These are phyloP conservation scores for Obelidium mucronatum DNA, from an alignment of 192 early-diverging fungal genomes.

Conservation along the genomic window DNA sequence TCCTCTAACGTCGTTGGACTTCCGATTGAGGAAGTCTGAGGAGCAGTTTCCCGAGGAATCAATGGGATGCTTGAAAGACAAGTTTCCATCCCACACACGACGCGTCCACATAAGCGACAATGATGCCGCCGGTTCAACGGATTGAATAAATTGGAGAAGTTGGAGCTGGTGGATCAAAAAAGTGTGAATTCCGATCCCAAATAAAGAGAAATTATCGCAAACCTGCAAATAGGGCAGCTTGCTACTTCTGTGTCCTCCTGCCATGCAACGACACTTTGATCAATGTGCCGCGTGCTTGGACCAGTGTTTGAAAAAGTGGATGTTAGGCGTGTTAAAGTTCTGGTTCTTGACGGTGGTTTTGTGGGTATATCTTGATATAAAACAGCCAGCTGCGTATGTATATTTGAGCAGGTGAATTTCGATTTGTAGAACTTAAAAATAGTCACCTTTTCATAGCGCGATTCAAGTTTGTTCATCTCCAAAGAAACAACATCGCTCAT, in stretches of 20 bases:
- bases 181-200: neutral
- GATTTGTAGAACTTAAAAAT: neutral
- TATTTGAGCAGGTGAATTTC: no score
- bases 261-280: slow-evolving; percentile 58
- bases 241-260: slow-evolving; percentile 50
- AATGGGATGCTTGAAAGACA: slow-evolving; percentile 36
- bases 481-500: slow-evolving; percentile 43
- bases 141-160: slow-evolving; percentile 46
- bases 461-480: slow-evolving; percentile 61
- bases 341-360: neutral
- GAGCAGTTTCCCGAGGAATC: neutral
- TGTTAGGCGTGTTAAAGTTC: neutral
- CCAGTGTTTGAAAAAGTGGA: neutral
- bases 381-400: neutral
- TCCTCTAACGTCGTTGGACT: neutral
- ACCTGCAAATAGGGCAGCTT: slow-evolving; percentile 54
- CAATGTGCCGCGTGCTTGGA: slow-evolving; percentile 30
- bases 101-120: slow-evolving; percentile 60
- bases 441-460: slow-evolving; percentile 60
- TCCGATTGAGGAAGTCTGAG: neutral
- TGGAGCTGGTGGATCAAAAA: slow-evolving; percentile 14
- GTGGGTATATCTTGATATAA: slow-evolving; percentile 18
- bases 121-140: slow-evolving; percentile 55
- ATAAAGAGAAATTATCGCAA: neutral
- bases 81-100: slow-evolving; percentile 49